Conservation (phyloP, 2,329 filamentous ascomycete species). For the Aspergillus tubingensis region DNA sequence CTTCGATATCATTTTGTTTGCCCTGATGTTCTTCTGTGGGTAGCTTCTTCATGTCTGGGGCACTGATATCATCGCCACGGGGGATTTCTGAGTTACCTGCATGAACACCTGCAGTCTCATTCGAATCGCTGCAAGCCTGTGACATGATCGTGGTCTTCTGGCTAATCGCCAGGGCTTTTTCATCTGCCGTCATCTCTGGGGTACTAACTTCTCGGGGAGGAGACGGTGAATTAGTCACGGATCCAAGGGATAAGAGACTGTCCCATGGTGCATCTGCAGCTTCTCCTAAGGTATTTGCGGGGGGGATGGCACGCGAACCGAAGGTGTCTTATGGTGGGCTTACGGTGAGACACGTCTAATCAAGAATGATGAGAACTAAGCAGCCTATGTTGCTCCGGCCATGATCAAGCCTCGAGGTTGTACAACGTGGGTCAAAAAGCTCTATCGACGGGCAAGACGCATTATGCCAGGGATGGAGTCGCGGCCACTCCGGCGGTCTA, state of each 20-base stretch:
- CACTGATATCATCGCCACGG: not conserved
- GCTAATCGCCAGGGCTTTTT: not conserved
- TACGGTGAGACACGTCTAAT: not conserved
- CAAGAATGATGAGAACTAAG: no score
- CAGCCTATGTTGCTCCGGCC: not conserved
- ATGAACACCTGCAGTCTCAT: not conserved
- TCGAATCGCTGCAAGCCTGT: not conserved
- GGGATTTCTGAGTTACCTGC: not conserved
- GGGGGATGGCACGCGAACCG: not conserved
- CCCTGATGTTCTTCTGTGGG: constrained; percentile 5
- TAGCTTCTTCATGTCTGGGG: not conserved
- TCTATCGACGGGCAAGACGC: not conserved
- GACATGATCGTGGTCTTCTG: not conserved
- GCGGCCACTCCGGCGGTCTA: not conserved
- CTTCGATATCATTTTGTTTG: constrained; percentile 34
- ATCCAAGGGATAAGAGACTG: not conserved
- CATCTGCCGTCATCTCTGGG: not conserved
- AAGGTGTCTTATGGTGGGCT: not conserved
- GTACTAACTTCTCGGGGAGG: not conserved
- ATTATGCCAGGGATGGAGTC: not conserved
- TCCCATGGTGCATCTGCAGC: not conserved
- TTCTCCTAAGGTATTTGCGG: not conserved
- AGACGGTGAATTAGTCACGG: not conserved
- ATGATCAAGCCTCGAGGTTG: not conserved
- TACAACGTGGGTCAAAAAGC: not conserved